Base-by-base conservation (phyloP, 306 rosid species). In the Citrullus amarus region DNA sequence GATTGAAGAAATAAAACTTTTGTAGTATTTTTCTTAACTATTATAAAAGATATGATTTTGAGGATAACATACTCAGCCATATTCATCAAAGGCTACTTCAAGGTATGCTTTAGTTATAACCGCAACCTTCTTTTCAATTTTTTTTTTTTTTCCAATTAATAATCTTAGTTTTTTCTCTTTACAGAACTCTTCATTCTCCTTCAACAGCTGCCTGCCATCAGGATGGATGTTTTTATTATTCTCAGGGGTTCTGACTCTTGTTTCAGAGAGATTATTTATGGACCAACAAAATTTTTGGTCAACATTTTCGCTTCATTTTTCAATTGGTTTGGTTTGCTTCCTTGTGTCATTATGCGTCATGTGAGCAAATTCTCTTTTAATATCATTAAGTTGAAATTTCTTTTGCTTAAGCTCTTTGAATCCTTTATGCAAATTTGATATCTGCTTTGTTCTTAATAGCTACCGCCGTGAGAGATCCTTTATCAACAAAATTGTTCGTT, bases 121-220 rank as follows among this genome's bases (percentile, higher is more conserved):
- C 15, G 0, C 38, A 77, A 60, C 22, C 14, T 56, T 48, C 25
- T 11, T 34, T 18, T 32, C 9, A 61, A 1, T 8, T 43, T 43
- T 43, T 36, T 36, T 62, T 20, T 25, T 11, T 2, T 34, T 48
- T 61, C n/a, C 50, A 6, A 32, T 32, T 38, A 76, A 9, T 57
- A 57, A 56, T 72, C 16, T 16, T 56, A 57, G 10, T 50, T 14
- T 62, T 44, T 77, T 28, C 75, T 44, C 57, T 68, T 82, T 78
- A 77, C 93, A 95, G 99, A 94, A 82, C 76, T 84, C 93, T 77
- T 66, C 92, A 6, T 92, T 95, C 79, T 89, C 96, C 70, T 95
- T 95, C 80, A 16, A 34, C 75, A 73, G 85, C 79, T 95, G 99
- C 86, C 74, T 92, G 88, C 99, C 99, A 74, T 88, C 91, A 2